A percentile compares a stretch with the other conserved stretches of the same genome.
phyloP scores from a whole-genome alignment of 148 eudicot genomes.

The Vaccinium darrowii region DNA sequence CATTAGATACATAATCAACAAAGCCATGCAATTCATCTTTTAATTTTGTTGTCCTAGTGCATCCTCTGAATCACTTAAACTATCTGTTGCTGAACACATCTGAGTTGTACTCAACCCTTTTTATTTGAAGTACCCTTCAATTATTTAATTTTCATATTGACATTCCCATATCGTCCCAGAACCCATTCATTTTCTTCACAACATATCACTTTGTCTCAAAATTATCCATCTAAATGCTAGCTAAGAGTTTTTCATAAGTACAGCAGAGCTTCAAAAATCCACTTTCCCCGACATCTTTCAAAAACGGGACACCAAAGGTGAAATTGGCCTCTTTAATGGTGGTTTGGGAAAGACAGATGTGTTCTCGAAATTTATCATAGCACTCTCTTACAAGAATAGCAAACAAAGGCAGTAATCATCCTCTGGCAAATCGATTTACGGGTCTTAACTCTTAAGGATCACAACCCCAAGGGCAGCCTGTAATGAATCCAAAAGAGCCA shows the following conservation, averaged over 20 bases:
- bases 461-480: neutral
- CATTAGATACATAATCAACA: neutral
- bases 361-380: neutral
- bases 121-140: neutral
- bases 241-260: neutral
- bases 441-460: neutral
- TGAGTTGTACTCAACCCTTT: neutral
- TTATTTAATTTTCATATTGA: neutral
- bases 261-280: neutral
- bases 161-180: neutral
- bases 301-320: neutral
- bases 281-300: neutral
- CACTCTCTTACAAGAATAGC: neutral
- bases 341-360: neutral
- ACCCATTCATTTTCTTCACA: neutral
- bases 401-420: neutral
- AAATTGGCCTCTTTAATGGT: neutral
- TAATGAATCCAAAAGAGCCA: neutral
- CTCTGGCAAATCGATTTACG: neutral
- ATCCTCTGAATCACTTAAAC: neutral
- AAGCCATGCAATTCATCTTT: neutral
- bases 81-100: neutral
- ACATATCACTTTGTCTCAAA: neutral
- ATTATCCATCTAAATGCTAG: neutral
- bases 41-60: neutral